Evolutionary conservation across 805 yeast genomes (phyloP), one percentile per base, ranked within the genome.

Genomic region (Wickerhamiella brachini): DNA sequence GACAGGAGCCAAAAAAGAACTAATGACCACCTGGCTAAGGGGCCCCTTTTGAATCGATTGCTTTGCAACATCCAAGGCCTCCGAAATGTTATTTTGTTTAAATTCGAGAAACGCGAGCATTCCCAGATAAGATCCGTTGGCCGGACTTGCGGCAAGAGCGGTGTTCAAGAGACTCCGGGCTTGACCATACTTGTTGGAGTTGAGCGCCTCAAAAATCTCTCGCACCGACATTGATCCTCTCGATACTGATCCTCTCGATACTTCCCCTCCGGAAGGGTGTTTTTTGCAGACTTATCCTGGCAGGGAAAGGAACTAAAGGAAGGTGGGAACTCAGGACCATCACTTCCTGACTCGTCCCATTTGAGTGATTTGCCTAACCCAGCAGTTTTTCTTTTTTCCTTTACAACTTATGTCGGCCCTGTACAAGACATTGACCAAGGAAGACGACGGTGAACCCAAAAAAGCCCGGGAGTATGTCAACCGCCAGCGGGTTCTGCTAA

Each of bases 401-500:
- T 37, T 37, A 17, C 20, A 15, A 37, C 17, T 23, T 9, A 84
- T 83, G 90, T 80, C 88, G 17, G 78, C 89, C 12, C 75, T 84
- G 41, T 81, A 77, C 69, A 84, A 82, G 60, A 83, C 86, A 2
- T 67, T 85, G 72, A 77, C 76, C 56, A 74, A 69, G 22, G 54
- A 55, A 34, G 52, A 57, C 56, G 26, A 52, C 71, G 24, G 41
- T 22, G 43, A 37, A 17, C 13, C 17, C 24, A 17, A 48, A 18
- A 17, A 48, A 18, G 13, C 46, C 3, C 42, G 20, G 75, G 59
- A 47, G 38, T 84, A 79, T 65, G 77, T 78, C 68, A 90, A 90
- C 69, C 83, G 85, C 67, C 97, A 90, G 68, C 76, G 95, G 61
- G 86, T 89, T 41, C 72, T 93, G 54, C 75, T 93, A 53, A 84